phyloP scores from a whole-genome alignment of 2,329 filamentous ascomycete species.

The Tolypocladium nubicola region DNA sequence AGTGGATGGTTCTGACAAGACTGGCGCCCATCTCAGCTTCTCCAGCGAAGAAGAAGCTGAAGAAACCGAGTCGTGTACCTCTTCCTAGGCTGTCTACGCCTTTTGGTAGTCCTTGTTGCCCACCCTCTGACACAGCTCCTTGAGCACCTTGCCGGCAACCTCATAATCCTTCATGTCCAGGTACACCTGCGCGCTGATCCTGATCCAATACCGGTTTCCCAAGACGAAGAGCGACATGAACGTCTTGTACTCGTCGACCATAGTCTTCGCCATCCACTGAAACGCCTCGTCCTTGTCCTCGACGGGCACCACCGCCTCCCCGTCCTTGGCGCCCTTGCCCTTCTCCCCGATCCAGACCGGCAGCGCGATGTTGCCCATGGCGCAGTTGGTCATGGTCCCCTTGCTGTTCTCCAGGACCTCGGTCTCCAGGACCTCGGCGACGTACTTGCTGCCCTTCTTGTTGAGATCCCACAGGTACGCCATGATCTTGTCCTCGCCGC shows the following conservation, averaged over 20 bases:
- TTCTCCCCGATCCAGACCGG: slow-evolving; percentile 40
- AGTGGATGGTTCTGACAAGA: too few species aligned
- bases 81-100: not conserved
- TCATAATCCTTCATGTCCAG: slow-evolving; percentile 72
- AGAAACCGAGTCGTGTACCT: too few species aligned
- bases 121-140: slow-evolving; percentile 32
- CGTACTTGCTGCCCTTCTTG: slow-evolving; percentile 46
- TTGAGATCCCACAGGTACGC: slow-evolving; percentile 54
- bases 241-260: slow-evolving; percentile 55
- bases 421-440: slow-evolving; percentile 57
- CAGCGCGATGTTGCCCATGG: slow-evolving; percentile 62
- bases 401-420: slow-evolving; percentile 58
- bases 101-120: slow-evolving; percentile 22
- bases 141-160: slow-evolving; percentile 51
- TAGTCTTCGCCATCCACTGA: slow-evolving; percentile 45
- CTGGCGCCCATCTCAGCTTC: too few species aligned
- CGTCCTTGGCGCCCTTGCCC: slow-evolving; percentile 14
- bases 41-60: too few species aligned
- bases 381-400: slow-evolving; percentile 53
- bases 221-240: slow-evolving; percentile 59
- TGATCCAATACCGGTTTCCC: slow-evolving; percentile 52
- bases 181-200: slow-evolving; percentile 76
- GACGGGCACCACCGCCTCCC: slow-evolving; percentile 16
- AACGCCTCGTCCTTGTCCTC: slow-evolving; percentile 27
- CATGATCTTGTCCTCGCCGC: slow-evolving; percentile 62